phyloP scores from a whole-genome alignment of 2,329 filamentous ascomycete genomes.

The Pseudogymnoascus sp. region DNA sequence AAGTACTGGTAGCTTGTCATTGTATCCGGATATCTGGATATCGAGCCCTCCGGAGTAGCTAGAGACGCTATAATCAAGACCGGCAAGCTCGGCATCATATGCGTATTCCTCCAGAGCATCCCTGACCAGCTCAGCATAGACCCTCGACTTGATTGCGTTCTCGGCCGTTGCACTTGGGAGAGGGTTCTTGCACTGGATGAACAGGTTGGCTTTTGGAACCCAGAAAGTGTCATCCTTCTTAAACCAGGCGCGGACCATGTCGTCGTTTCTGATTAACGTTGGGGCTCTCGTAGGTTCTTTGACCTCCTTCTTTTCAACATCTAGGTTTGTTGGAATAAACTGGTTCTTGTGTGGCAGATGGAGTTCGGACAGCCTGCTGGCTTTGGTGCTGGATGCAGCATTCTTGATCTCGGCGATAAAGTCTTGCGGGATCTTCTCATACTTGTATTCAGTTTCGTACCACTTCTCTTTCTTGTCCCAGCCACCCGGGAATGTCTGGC shows the following conservation, averaged over 20 bases:
- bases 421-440: conserved; percentile 67
- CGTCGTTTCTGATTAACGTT: conserved; percentile 76
- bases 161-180: conserved; percentile 71
- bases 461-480: conserved; percentile 90
- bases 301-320: conserved; percentile 92
- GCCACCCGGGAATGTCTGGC: conserved; percentile 70
- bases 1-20: conserved; percentile 87
- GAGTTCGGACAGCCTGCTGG: conserved; percentile 57
- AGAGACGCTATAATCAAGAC: conserved; percentile 71
- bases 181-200: conserved; percentile 71
- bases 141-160: conserved; percentile 64
- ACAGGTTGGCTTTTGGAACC: conserved; percentile 88
- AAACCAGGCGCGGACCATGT: conserved; percentile 76
- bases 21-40: conserved; percentile 79
- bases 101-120: conserved; percentile 89
- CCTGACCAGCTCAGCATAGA: conserved; percentile 78
- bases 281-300: conserved; percentile 64
- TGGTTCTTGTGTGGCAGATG: conserved; percentile 90
- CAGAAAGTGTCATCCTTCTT: conserved; percentile 99
- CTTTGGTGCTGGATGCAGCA: conserved; percentile 49
- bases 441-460: conserved; percentile 93
- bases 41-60: conserved; percentile 66
- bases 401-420: conserved; percentile 62
- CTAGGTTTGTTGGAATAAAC: conserved; percentile 86
- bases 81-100: conserved; percentile 90